Evolutionary conservation across 129 eudicot genomes (phyloP), one percentile per base, ranked within the genome.

Genomic region (Saposhnikovia divaricata): DNA sequence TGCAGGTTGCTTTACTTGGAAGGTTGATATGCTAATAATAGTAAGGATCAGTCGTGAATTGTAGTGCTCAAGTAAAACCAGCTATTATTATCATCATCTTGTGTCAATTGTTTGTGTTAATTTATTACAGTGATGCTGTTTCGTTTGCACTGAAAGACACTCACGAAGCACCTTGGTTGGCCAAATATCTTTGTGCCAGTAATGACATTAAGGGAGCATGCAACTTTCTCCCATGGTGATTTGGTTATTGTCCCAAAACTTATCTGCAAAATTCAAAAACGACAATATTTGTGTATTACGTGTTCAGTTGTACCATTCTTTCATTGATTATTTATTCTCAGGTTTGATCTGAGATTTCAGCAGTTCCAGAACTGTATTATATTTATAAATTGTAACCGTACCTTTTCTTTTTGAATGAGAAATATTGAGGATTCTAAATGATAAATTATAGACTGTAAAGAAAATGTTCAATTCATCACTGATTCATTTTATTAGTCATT

Each of bases 91-190:
- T 21, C 27, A n/a, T n/a, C 6, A 72, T 12, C 9, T 38, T 2
- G 2, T 12, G 75, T 80, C 6, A 48, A 14, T 39, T 27, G 14
- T 51, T 27, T 77, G 15, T 77, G 42, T 71, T 77, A 9, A 14
- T 40, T 80, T 42, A 50, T 84, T 77, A 85, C 96, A 96, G 98
- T 82, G 99, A 92, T 82, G 99, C 92, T 84, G 99, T 96, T 66
- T 79, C 88, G 51, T 96, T 96, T 86, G 98, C 99, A 27, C 90
- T 96, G 59, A 96, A 92, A 84, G 98, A 96, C 85, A 88, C 91
- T 85, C 81, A 88, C 83, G 99, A 96, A 80, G 87, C 87, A 42
- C 95, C 97, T 37, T 96, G 98, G 98, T 77, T 96, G 90, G 86
- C 95, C 84, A 92, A 90, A 82, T 96, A 96, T 74, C 77, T 92